Evolutionary conservation across 2,329 filamentous ascomycete species (phyloP).

Genomic region (Aureobasidium subglaciale): DNA sequence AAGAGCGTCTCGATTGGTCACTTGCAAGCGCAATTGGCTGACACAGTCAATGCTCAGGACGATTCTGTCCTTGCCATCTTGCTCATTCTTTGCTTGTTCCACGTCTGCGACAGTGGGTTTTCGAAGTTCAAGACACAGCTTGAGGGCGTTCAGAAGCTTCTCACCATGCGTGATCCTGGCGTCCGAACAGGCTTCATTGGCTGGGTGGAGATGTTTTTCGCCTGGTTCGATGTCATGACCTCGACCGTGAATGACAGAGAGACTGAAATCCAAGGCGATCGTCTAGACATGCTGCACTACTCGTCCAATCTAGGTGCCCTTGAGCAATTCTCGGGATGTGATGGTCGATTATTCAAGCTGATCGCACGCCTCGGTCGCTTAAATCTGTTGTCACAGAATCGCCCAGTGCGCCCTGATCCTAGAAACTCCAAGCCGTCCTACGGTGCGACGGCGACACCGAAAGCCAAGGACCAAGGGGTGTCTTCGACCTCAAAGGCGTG

Average conservation of each 20-base stretch:
- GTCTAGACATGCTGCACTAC: slow-evolving; percentile 56
- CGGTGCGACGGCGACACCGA: background rate
- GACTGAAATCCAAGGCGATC: slow-evolving; percentile 62
- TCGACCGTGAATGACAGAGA: slow-evolving; percentile 89
- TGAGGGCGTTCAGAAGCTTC: slow-evolving; percentile 83
- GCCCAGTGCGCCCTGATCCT: slow-evolving; percentile 38
- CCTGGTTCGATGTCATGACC: slow-evolving; percentile 89
- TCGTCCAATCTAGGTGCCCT: slow-evolving; percentile 63
- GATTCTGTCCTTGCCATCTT: slow-evolving; percentile 85
- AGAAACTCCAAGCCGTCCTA: slow-evolving; percentile 8
- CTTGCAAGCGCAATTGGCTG: slow-evolving; percentile 75
- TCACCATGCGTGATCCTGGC: slow-evolving; percentile 64
- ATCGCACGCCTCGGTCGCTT: slow-evolving; percentile 77
- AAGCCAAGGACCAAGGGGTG: background rate
- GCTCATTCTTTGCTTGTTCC: slow-evolving; percentile 81
- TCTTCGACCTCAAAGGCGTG: background rate
- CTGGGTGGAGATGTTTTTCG: slow-evolving; percentile 91
- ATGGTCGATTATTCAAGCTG: slow-evolving; percentile 77
- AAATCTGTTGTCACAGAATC: slow-evolving; percentile 71
- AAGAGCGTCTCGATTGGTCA: slow-evolving; percentile 77
- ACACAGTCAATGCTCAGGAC: slow-evolving; percentile 65
- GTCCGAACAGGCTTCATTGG: slow-evolving; percentile 59
- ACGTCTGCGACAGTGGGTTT: slow-evolving; percentile 87
- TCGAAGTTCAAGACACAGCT: slow-evolving; percentile 92
- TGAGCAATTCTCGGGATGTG: slow-evolving; percentile 83